Base-by-base conservation (phyloP, 768 basidiomycete species). In the Sistotremastrum niveocremeum region DNA sequence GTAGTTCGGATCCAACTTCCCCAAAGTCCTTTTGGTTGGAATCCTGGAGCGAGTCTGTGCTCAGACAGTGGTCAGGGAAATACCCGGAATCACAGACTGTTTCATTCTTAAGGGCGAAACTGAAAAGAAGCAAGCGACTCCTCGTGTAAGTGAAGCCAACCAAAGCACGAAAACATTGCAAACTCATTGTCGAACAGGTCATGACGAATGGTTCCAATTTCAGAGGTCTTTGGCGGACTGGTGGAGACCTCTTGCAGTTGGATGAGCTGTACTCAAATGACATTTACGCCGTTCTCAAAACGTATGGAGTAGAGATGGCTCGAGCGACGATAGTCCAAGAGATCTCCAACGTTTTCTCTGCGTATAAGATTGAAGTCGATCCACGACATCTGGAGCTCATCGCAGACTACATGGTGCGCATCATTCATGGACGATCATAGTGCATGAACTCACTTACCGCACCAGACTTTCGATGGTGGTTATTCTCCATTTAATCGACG, bases 401-500 rank as follows among this genome's bases (percentile, higher is more conserved):
- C 60, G 95, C 95, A 9, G 95, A 99, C 62, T 99, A 98, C 62
- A 99, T 99, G 95, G 94, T 94, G 57, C 54, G 82, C 56, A 9
- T 57, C 46, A 33, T 41, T 42, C 36, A 32, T 33, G 20, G 32
- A 32, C 36, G 9, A 32, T 36, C 37, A 28, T 36, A 7, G 2
- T n/a, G 36, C 36, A 7, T 20, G 42, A 11, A 28, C 40, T n/a
- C 52, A 31, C 30, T 7, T 35, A 34, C 43, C 47, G 45, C 11
- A 20, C 28, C 45, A 98, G 94, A 98, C 95, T 0, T 97, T 90
- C 60, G 93, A 97, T 46, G 95, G 95, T 32, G 90, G 84, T 31
- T 99, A 93, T 71, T 94, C 88, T 65, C 90, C 95, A 2, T 99
- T 98, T 69, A 99, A 97, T 64, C 83, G 95, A 39, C 88, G 84